Conservation (phyloP, 2,329 filamentous ascomycete genomes). For the Diaporthe longicolla region DNA sequence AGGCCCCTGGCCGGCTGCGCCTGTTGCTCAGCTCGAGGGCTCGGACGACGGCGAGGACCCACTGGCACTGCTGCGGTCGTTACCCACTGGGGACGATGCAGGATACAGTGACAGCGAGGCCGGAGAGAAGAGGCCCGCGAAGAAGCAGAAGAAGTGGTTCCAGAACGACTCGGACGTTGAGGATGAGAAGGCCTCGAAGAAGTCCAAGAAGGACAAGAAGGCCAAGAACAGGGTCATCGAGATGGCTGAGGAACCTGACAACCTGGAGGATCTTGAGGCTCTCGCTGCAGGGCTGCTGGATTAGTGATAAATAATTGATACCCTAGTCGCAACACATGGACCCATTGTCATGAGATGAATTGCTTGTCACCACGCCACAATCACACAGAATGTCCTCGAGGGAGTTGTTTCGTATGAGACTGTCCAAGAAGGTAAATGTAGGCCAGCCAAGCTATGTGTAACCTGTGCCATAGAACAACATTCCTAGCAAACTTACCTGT, state of each 20-base stretch:
- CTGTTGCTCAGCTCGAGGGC: conserved; percentile 50
- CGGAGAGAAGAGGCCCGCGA: conserved; percentile 68
- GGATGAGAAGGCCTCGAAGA: conserved; percentile 58
- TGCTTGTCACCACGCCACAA: too few species aligned
- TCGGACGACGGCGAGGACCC: conserved; percentile 63
- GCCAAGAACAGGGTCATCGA: conserved; percentile 70
- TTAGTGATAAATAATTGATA: conserved; percentile 48
- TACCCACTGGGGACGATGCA: conserved; percentile 59
- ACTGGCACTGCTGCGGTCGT: conserved; percentile 69
- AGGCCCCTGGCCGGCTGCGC: conserved; percentile 48
- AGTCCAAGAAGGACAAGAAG: conserved; percentile 58
- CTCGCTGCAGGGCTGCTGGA: conserved; percentile 81
- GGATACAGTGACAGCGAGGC: conserved; percentile 50
- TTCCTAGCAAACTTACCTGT: background rate
- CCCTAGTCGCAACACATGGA: background rate
- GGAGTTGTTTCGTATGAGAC: background rate
- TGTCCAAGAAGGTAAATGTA: background rate
- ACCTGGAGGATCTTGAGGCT: conserved; percentile 83
- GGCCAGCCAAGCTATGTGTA: background rate
- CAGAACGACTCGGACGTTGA: conserved; percentile 74
- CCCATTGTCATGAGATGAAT: background rate
- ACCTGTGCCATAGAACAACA: background rate
- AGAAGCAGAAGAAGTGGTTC: conserved; percentile 83
- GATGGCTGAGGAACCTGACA: conserved; percentile 79
- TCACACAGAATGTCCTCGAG: background rate